Evolutionary conservation across 257 asterid species (phyloP).

Genomic region (Mentha longifolia): DNA sequence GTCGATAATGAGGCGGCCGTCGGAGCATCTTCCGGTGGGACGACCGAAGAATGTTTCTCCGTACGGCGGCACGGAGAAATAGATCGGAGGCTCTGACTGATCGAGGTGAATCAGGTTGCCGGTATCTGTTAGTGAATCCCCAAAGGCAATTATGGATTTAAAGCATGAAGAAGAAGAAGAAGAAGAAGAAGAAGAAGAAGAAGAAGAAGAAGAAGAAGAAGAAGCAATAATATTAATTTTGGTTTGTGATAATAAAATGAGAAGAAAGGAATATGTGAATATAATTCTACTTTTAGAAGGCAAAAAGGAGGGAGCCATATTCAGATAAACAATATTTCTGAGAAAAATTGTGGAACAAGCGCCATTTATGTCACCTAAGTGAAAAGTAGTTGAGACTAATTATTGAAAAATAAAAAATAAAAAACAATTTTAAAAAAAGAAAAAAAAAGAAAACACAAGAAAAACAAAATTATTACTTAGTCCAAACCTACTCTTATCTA

Average conservation of each 20-base stretch:
- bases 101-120: constrained; percentile 29
- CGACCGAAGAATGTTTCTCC: constrained; percentile 42
- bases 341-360: too few relatives aligned
- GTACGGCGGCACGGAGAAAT: constrained; percentile 20
- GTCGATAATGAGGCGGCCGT: constrained; percentile 47
- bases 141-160: constrained; percentile 40
- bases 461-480: too few relatives aligned
- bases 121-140: constrained; percentile 43
- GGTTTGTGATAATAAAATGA: not conserved
- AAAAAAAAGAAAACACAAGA: too few relatives aligned
- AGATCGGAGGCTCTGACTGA: not conserved
- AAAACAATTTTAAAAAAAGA: too few relatives aligned
- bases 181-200: too few relatives aligned
- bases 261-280: not conserved
- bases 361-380: too few relatives aligned
- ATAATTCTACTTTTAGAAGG: not conserved
- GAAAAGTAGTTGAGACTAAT: too few relatives aligned
- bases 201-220: too few relatives aligned
- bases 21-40: constrained; percentile 46
- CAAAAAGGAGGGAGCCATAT: too few relatives aligned
- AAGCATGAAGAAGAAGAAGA: constrained; percentile 27
- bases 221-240: not conserved
- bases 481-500: too few relatives aligned
- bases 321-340: too few relatives aligned
- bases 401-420: too few relatives aligned